Conservation (phyloP, 495 filamentous ascomycete species). For the Xylaria flabelliformis region DNA sequence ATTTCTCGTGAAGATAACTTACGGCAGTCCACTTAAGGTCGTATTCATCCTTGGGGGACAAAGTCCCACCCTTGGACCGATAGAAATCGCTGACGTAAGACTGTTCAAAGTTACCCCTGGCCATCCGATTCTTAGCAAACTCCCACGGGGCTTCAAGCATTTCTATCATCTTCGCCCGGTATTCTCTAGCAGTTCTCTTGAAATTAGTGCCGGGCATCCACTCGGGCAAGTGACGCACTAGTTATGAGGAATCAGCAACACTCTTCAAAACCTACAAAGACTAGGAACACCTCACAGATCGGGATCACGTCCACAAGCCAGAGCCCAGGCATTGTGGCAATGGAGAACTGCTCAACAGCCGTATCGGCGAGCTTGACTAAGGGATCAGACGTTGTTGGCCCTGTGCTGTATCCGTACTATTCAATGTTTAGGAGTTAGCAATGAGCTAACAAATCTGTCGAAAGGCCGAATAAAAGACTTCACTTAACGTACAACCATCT, state of each 20-base stretch:
- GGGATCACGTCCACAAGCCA: conserved; percentile 56
- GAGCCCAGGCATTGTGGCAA: conserved; percentile 41
- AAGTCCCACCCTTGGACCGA: conserved; percentile 36
- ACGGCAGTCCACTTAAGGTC: conserved; percentile 47
- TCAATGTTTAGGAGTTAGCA: not conserved
- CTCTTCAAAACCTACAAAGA: not conserved
- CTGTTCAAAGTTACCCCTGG: conserved; percentile 29
- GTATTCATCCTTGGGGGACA: conserved; percentile 27
- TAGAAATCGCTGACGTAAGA: conserved; percentile 44
- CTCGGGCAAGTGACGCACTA: conserved; percentile 48
- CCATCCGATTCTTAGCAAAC: conserved; percentile 50
- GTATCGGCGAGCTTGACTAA: conserved; percentile 48
- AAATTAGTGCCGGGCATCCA: conserved; percentile 56
- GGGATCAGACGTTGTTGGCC: conserved; percentile 46
- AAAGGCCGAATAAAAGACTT: not conserved
- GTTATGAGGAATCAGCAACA: not conserved
- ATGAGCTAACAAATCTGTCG: not conserved
- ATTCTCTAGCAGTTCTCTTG: conserved; percentile 40
- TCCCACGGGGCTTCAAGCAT: conserved; percentile 43
- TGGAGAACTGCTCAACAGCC: conserved; percentile 44
- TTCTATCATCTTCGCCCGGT: conserved; percentile 28
- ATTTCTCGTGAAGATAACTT: not conserved
- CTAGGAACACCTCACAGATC: conserved; percentile 6
- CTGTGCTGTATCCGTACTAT: conserved; percentile 53
- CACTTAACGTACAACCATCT: conserved; percentile 33